Conservation (phyloP, 352 stramenopile species). For the Thraustochytrium striatum region DNA sequence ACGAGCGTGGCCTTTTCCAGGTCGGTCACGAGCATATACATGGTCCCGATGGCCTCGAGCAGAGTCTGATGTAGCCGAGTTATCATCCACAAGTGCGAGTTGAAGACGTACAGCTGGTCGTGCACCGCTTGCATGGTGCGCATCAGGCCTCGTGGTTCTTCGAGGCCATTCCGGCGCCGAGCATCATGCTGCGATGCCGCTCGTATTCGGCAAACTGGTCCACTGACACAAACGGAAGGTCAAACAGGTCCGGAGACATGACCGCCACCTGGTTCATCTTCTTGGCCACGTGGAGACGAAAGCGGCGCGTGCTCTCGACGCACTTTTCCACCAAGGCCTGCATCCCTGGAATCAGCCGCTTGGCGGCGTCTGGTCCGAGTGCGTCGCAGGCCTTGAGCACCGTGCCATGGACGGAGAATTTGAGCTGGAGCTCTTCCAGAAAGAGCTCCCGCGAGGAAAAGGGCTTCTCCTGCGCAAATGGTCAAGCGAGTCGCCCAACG, state of each 20-base stretch:
- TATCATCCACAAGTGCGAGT: constrained; percentile 26
- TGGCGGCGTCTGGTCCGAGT: background rate
- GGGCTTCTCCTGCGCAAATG: background rate
- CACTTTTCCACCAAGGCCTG: background rate
- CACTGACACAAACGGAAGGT: background rate
- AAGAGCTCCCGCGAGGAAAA: background rate
- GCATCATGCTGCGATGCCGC: background rate
- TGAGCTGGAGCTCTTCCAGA: constrained; percentile 33
- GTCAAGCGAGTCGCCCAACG: background rate
- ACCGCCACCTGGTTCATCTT: constrained; percentile 3
- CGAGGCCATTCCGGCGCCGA: background rate
- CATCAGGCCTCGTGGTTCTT: background rate
- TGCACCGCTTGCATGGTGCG: background rate
- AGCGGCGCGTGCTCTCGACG: background rate
- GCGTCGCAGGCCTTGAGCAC: background rate
- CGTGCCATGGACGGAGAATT: background rate
- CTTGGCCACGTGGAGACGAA: background rate
- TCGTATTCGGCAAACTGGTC: background rate
- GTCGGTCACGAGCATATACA: background rate
- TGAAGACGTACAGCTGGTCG: background rate
- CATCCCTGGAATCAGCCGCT: background rate
- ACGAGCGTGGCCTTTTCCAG: background rate
- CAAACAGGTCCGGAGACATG: background rate
- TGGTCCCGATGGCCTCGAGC: background rate
- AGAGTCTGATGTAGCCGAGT: background rate